Percentiles rank a stretch among this genome's conserved stretches.
These are phyloP conservation scores for Clohesyomyces aquaticus DNA, from an alignment of 495 filamentous ascomycete genomes.

Conservation along the genomic window DNA sequence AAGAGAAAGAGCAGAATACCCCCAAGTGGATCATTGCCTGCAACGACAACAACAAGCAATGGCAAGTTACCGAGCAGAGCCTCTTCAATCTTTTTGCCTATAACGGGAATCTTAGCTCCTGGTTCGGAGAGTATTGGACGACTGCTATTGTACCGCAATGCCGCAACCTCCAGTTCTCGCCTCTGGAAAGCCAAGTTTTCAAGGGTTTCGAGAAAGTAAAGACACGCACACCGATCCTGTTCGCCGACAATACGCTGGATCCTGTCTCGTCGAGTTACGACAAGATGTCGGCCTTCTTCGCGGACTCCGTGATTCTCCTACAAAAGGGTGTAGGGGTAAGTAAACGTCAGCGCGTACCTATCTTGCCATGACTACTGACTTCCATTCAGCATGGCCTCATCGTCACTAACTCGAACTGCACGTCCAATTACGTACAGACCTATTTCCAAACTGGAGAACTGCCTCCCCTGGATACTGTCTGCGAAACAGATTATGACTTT, in stretches of 20 bases:
- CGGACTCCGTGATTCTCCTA: conserved; percentile 8
- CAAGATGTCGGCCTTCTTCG: conserved; percentile 14
- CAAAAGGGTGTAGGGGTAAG: conserved; percentile 20
- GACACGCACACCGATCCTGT: conserved; percentile 1
- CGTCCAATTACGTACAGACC: conserved; percentile 1
- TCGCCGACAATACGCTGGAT: conserved; percentile 12
- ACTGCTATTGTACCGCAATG: not conserved
- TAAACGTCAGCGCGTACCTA: not conserved
- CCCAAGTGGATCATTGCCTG: conserved; percentile 6
- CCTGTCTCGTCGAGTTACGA: conserved; percentile 14
- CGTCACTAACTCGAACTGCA: conserved; percentile 3
- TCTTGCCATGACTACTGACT: not conserved
- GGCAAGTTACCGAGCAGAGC: not conserved
- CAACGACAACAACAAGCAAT: not conserved
- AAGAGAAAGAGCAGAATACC: not conserved
- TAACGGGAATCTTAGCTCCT: not conserved
- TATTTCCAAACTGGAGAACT: conserved; percentile 7
- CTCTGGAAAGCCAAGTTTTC: conserved; percentile 9
- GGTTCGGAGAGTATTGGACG: not conserved
- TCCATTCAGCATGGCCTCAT: conserved; percentile 3
- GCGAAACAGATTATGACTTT: conserved; percentile 4
- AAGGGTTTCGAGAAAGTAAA: not conserved
- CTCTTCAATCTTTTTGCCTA: not conserved
- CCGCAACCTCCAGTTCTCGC: not conserved
- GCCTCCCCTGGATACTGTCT: conserved; percentile 6